phyloP scores from a whole-genome alignment of 2,329 filamentous ascomycete species.

The Knufia fluminis region DNA sequence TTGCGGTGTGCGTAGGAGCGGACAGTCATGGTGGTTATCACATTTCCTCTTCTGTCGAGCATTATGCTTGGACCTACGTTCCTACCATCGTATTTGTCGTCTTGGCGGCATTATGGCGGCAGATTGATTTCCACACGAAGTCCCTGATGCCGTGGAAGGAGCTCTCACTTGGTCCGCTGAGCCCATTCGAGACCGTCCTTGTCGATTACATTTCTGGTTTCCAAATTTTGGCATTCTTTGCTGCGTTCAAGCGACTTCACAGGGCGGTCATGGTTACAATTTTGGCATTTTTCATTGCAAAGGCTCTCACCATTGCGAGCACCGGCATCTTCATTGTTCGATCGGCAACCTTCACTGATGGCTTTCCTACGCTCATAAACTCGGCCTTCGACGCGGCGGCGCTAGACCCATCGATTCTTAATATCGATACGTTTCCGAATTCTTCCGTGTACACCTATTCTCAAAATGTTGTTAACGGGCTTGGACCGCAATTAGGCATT shows the following conservation, averaged over 20 bases:
- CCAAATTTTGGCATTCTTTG: slow-evolving; percentile 24
- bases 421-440: slow-evolving; percentile 9
- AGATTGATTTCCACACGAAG: slow-evolving; percentile 28
- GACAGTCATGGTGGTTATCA: slow-evolving; percentile 15
- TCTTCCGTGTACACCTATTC: slow-evolving; percentile 20
- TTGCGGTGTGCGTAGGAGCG: slow-evolving; percentile 18
- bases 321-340: slow-evolving; percentile 28
- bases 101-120: slow-evolving; percentile 25
- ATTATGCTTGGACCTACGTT: slow-evolving; percentile 22
- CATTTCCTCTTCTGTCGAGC: slow-evolving; percentile 13
- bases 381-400: slow-evolving; percentile 12
- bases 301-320: slow-evolving; percentile 23
- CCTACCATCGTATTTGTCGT: slow-evolving; percentile 26
- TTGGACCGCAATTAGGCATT: slow-evolving; percentile 18
- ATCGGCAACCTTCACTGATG: slow-evolving; percentile 15
- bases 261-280: slow-evolving; percentile 26
- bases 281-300: slow-evolving; percentile 25
- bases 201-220: slow-evolving; percentile 28
- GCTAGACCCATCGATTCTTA: slow-evolving; percentile 11
- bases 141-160: slow-evolving; percentile 28
- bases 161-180: slow-evolving; percentile 23
- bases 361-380: slow-evolving; percentile 10
- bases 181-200: slow-evolving; percentile 24
- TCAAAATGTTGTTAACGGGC: slow-evolving; percentile 16
- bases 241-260: slow-evolving; percentile 26